Conservation (phyloP, 345 rosid species). For the Syzygium jambos region DNA sequence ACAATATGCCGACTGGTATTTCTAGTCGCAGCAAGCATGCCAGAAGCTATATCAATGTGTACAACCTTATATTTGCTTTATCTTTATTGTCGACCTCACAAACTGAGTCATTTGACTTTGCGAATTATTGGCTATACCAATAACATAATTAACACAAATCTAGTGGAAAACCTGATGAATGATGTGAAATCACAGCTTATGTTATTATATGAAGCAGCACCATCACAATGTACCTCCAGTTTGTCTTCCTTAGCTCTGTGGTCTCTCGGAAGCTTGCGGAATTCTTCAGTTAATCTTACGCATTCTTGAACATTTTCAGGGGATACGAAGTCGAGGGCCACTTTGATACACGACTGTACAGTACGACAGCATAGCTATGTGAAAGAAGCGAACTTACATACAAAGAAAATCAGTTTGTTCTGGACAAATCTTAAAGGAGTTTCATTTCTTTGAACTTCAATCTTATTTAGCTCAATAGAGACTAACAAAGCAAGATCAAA, state of each 20-base stretch:
- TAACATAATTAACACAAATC: background rate
- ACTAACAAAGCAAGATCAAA: background rate
- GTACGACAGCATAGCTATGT: background rate
- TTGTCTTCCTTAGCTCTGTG: conserved; percentile 57
- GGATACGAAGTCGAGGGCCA: conserved; percentile 57
- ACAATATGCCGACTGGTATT: background rate
- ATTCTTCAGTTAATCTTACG: conserved; percentile 45
- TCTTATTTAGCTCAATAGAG: background rate
- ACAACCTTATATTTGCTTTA: background rate
- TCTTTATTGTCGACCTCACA: background rate
- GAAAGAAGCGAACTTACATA: background rate
- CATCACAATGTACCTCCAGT: conserved; percentile 27
- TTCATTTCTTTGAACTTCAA: background rate
- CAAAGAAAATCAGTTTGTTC: background rate
- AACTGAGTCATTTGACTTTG: background rate
- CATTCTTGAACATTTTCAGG: conserved; percentile 54
- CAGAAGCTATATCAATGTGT: background rate
- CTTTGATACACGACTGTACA: conserved; percentile 57
- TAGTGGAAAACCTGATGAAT: background rate
- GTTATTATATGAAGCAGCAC: background rate
- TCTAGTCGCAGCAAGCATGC: background rate
- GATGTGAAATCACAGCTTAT: background rate
- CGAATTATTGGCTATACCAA: background rate
- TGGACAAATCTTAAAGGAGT: background rate
- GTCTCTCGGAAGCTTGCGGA: conserved; percentile 43